Conservation (phyloP, 2,329 filamentous ascomycete species). For the Calonectria montana region DNA sequence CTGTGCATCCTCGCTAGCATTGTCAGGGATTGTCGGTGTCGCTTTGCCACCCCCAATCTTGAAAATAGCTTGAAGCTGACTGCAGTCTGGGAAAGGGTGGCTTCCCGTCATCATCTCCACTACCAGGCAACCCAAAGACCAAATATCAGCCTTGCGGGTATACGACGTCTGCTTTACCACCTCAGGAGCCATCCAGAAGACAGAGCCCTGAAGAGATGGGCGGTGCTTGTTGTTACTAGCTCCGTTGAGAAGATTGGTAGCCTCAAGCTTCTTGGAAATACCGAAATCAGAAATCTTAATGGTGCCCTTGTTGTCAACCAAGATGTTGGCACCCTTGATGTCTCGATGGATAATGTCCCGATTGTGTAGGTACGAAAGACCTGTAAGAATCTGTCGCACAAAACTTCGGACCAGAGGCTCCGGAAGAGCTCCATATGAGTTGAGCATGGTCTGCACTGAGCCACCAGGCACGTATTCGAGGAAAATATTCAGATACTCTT, state of each 20-base stretch:
- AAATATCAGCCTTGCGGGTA: conserved; percentile 98
- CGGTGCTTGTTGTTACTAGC: conserved; percentile 75
- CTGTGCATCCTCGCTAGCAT: conserved; percentile 85
- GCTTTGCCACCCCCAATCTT: conserved; percentile 93
- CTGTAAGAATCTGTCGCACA: conserved; percentile 93
- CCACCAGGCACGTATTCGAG: conserved; percentile 98
- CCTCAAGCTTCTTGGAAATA: conserved; percentile 97
- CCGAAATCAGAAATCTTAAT: conserved; percentile 99
- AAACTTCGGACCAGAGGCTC: conserved; percentile 97
- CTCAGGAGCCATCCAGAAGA: conserved; percentile 99
- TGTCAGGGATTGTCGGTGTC: conserved; percentile 87
- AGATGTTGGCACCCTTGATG: conserved; percentile 98
- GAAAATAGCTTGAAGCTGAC: conserved; percentile 97
- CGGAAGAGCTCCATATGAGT: conserved; percentile 94
- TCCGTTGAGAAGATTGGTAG: conserved; percentile 81
- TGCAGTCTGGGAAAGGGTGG: conserved; percentile 97
- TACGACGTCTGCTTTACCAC: conserved; percentile 98
- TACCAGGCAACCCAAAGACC: conserved; percentile 95
- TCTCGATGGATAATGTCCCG: conserved; percentile 98
- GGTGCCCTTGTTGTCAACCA: conserved; percentile 98
- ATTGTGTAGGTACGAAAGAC: conserved; percentile 92
- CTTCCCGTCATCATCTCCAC: conserved; percentile 99
- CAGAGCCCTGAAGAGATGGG: conserved; percentile 91
- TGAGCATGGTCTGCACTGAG: conserved; percentile 97
- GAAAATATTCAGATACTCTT: conserved; percentile 98